phyloP scores from a whole-genome alignment of 768 basidiomycete genomes.

The Nevesoporus exiguus region DNA sequence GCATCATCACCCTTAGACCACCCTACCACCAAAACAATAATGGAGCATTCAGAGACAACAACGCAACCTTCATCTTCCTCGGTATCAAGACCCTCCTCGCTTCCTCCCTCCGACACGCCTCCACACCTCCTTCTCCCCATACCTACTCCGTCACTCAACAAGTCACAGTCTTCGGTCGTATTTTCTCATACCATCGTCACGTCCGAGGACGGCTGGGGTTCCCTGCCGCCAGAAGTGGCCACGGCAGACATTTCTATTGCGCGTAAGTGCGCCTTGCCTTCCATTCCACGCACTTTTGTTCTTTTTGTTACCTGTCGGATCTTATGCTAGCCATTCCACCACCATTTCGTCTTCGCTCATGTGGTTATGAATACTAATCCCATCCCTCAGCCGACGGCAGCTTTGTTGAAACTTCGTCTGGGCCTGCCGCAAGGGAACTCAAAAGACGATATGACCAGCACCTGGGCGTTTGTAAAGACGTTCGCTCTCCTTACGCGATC shows the following conservation, averaged over 20 bases:
- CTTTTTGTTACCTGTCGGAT: conserved; percentile 3
- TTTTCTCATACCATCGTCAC: conserved; percentile 42
- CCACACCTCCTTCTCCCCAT: conserved; percentile 42
- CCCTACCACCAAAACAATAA: conserved; percentile 20
- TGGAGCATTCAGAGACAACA: conserved; percentile 17
- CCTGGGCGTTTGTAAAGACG: conserved; percentile 59
- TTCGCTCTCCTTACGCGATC: conserved; percentile 76
- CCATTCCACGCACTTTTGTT: conserved; percentile 5
- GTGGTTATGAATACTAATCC: background rate
- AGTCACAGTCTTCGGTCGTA: conserved; percentile 41
- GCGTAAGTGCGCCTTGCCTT: conserved; percentile 40
- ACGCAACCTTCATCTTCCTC: conserved; percentile 12
- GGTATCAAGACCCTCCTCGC: conserved; percentile 20
- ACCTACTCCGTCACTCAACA: conserved; percentile 36
- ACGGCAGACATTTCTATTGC: conserved; percentile 57
- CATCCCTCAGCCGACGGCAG: conserved; percentile 59
- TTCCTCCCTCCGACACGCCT: conserved; percentile 14
- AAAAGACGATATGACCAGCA: conserved; percentile 73
- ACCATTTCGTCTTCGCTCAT: background rate
- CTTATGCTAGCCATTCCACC: background rate
- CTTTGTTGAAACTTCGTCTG: conserved; percentile 79
- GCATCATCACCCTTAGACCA: conserved; percentile 22
- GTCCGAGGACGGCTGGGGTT: conserved; percentile 36
- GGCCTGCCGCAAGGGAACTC: conserved; percentile 68
- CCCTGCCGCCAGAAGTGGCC: conserved; percentile 49